Base-by-base conservation (phyloP, 164 flowering plant species). In the Piper betle region DNA sequence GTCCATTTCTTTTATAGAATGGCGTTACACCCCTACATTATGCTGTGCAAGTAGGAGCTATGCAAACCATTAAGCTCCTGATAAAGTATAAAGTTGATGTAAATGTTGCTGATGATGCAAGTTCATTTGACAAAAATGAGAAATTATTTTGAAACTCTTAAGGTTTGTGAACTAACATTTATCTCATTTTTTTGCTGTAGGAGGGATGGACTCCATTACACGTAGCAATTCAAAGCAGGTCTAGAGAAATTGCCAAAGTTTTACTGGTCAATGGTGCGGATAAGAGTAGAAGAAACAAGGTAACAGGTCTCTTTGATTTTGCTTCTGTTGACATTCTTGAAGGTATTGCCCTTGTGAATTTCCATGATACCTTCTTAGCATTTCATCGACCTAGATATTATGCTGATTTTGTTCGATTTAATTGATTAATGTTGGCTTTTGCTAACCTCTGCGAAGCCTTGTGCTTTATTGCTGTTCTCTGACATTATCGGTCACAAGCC, bases 161-260 rank as follows among this genome's bases (percentile, higher is more conserved):
- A 33, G 25, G 58, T 19, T 33, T 6, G 15, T 33, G 4, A 9
- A 17, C 38, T 19, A 3, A 19, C 6, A 15, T 15, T 63, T 39
- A 53, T 60, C 48, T 39, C 42, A 25, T 25, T 58, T 61, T 46
- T 3, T 70, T 52, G n/a, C 63, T 69, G n/a, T 78, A 93, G 99
- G 97, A 88, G 62, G 99, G 99, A 38, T 93, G 99, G 99, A 93
- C 95, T 19, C 94, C 99, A 33, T 68, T 93, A 77, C 99, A 93
- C 62, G 74, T 90, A 60, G 87, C 97, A 39, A 71, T 86, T 55
- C 99, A 93, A 75, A 77, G 78, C 69, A 80, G 96, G 74, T 80
- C 73, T 66, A 74, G 97, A 74, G 82, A 82, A 71, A 88, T 90
- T 66, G 82, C 78, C n/a, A 93, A 93, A 78, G 64, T 84, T 67